Conservation (phyloP, 2,329 filamentous ascomycete genomes). For the Cladorrhinum sp. region DNA sequence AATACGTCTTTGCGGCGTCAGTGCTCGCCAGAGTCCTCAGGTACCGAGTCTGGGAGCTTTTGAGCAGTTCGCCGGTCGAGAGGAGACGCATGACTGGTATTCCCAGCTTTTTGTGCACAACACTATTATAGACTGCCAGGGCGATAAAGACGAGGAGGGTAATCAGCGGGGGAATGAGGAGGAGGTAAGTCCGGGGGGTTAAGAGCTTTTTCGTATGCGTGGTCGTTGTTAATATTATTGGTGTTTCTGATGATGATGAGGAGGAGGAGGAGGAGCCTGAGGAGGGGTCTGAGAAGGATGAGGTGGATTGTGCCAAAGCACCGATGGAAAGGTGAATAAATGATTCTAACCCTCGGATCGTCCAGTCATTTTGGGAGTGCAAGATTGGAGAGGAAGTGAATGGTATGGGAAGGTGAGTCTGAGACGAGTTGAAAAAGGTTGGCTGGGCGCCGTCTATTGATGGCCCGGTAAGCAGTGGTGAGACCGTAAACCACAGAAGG, state of each 20-base stretch:
- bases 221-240: background rate
- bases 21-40: conserved; percentile 14
- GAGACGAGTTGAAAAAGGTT: conserved; percentile 24
- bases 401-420: conserved; percentile 19
- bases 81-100: conserved; percentile 24
- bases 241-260: background rate
- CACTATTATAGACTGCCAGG: conserved; percentile 7
- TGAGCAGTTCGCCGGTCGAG: conserved; percentile 20
- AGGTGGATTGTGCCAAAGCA: conserved; percentile 22
- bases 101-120: conserved; percentile 3
- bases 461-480: conserved; percentile 21
- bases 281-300: conserved; percentile 1
- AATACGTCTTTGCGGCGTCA: conserved; percentile 23
- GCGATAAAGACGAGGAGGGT: background rate
- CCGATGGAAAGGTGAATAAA: conserved; percentile 25
- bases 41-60: conserved; percentile 23
- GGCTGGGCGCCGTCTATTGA: conserved; percentile 26
- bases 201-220: conserved; percentile 10
- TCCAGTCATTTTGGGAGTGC: conserved; percentile 21
- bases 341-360: conserved; percentile 15
- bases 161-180: conserved; percentile 7
- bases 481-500: conserved; percentile 27
- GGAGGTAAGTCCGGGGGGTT: conserved; percentile 13
- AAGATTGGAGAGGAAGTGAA: conserved; percentile 11
- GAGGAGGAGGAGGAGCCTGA: no score